Evolutionary conservation across 495 filamentous ascomycete species (phyloP).

Genomic region (Aspergillus nidulans): DNA sequence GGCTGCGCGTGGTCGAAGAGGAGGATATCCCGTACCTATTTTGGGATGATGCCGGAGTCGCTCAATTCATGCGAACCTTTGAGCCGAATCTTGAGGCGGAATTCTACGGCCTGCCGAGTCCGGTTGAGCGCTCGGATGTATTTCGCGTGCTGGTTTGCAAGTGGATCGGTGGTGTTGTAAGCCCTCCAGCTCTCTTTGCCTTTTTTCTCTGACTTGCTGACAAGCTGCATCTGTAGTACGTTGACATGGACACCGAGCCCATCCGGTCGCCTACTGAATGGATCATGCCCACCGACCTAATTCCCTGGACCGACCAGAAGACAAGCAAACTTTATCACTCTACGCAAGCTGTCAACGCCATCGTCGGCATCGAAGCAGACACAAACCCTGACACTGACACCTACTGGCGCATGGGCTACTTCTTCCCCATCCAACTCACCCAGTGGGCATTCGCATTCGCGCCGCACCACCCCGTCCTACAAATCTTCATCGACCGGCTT

Average conservation of each 20-base stretch:
- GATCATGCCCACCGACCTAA: slow-evolving; percentile 7
- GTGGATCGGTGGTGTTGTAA: slow-evolving; percentile 20
- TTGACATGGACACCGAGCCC: slow-evolving; percentile 19
- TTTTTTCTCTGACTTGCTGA: neutral
- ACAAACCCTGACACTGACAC: slow-evolving; percentile 6
- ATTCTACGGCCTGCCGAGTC: slow-evolving; percentile 10
- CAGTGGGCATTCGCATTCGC: slow-evolving; percentile 20
- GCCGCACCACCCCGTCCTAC: slow-evolving; percentile 13
- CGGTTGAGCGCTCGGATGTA: slow-evolving; percentile 17
- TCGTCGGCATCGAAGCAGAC: slow-evolving; percentile 21
- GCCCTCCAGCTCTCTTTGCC: neutral
- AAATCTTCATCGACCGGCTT: slow-evolving; percentile 9
- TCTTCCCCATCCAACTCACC: slow-evolving; percentile 14
- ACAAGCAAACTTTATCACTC: slow-evolving; percentile 3
- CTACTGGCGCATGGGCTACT: slow-evolving; percentile 21
- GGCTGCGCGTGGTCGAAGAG: slow-evolving; percentile 12
- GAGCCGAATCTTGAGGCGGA: slow-evolving; percentile 3
- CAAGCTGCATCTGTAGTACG: slow-evolving; percentile 12
- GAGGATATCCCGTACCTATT: slow-evolving; percentile 15
- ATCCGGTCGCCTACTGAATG: slow-evolving; percentile 7
- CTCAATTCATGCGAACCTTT: slow-evolving; percentile 10
- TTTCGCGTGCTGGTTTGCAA: slow-evolving; percentile 18
- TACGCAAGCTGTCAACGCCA: slow-evolving; percentile 2
- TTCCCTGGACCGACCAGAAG: slow-evolving; percentile 13
- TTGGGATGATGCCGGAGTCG: slow-evolving; percentile 16